These are phyloP conservation scores for Ichthyophthirius multifiliis DNA, from an alignment of 169 alveolate species.

Conservation along the genomic window DNA sequence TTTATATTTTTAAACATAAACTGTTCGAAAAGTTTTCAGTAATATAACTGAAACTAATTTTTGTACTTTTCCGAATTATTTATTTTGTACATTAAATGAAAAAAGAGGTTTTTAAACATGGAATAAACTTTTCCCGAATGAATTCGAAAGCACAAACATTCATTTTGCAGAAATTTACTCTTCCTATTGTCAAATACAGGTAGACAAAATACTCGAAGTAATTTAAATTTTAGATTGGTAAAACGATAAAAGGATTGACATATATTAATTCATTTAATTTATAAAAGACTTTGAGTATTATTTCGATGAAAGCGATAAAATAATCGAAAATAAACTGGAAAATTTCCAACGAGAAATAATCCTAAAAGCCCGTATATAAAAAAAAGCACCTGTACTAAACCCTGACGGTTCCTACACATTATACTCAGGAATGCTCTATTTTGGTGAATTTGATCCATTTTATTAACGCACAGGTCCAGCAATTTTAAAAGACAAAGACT, in stretches of 20 bases:
- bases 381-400: too few species aligned
- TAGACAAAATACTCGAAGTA: background rate
- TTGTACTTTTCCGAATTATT: background rate
- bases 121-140: background rate
- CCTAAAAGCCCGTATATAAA: background rate
- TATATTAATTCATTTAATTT: background rate
- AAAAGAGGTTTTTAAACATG: background rate
- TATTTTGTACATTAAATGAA: background rate
- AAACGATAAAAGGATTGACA: background rate
- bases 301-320: background rate
- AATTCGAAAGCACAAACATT: background rate
- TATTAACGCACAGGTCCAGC: background rate
- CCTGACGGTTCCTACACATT: background rate
- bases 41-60: background rate
- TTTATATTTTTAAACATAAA: too few species aligned
- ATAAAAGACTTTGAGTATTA: background rate
- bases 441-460: background rate
- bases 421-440: background rate
- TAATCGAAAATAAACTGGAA: too few species aligned
- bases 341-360: too few species aligned
- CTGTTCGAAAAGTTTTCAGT: too few species aligned
- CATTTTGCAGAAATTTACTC: background rate
- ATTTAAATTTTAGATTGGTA: background rate
- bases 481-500: background rate
- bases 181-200: background rate